Evolutionary conservation across 148 eudicot species (phyloP).

Genomic region (Dysphania ambrosioides): DNA sequence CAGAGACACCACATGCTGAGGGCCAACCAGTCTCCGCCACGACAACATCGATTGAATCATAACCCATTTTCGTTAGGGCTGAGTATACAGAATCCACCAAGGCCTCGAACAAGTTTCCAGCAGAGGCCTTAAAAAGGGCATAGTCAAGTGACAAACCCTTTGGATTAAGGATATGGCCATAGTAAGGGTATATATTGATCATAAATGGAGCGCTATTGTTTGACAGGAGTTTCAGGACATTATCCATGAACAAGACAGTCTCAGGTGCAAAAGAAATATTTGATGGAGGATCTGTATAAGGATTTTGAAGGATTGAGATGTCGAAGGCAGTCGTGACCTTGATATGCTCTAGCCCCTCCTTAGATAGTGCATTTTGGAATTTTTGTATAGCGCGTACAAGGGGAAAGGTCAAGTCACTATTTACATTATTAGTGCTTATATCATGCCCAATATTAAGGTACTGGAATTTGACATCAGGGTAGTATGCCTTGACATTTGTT

Average conservation of each 20-base stretch:
- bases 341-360: slow-evolving; percentile 27
- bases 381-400: slow-evolving; percentile 7
- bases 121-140: slow-evolving; percentile 32
- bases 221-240: slow-evolving; percentile 10
- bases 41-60: slow-evolving; percentile 28
- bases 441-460: slow-evolving; percentile 49
- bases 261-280: slow-evolving; percentile 1
- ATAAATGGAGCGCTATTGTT: slow-evolving; percentile 20
- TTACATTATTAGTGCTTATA: slow-evolving; percentile 18
- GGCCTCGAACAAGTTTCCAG: slow-evolving; percentile 37
- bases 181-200: slow-evolving; percentile 34
- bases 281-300: slow-evolving; percentile 20
- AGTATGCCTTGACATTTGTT: slow-evolving; percentile 25
- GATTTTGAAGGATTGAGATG: slow-evolving; percentile 12
- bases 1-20: slow-evolving; percentile 35
- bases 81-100: slow-evolving; percentile 43
- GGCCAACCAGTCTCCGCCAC: slow-evolving; percentile 79
- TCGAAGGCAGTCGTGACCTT: slow-evolving; percentile 37
- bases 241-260: not conserved
- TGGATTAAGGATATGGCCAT: slow-evolving; percentile 7
- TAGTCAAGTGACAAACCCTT: slow-evolving; percentile 6
- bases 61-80: slow-evolving; percentile 41
- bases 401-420: not conserved
- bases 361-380: slow-evolving; percentile 21
- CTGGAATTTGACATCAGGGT: slow-evolving; percentile 35